These are phyloP conservation scores for Xylaria longipes DNA, from an alignment of 495 filamentous ascomycete genomes.

Conservation along the genomic window DNA sequence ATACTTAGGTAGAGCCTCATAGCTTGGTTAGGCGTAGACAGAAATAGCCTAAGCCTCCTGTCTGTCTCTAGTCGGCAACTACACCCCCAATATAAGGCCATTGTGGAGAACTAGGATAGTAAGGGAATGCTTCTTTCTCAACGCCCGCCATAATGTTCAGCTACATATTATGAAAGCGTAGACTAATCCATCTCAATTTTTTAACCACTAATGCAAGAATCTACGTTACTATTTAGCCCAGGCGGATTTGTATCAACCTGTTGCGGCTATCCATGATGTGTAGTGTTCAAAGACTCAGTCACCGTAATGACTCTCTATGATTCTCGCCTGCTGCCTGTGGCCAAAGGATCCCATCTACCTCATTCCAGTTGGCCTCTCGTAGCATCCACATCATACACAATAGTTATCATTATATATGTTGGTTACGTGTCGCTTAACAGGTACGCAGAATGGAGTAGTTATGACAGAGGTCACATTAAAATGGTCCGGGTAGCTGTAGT, in stretches of 20 bases:
- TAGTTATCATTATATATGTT: neutral
- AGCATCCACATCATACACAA: neutral
- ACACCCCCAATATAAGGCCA: no score
- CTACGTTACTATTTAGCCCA: neutral
- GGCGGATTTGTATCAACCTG: neutral
- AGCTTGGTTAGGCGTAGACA: no score
- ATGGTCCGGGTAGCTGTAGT: no score
- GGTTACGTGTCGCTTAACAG: neutral
- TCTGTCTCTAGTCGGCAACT: no score
- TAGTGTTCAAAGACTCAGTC: neutral
- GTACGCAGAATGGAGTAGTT: neutral
- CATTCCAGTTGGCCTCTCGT: neutral
- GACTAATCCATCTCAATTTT: neutral
- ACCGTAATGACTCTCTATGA: neutral
- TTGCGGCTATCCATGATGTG: neutral
- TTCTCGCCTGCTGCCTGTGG: neutral
- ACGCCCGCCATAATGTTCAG: neutral
- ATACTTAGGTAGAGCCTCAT: no score
- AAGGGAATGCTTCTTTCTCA: neutral
- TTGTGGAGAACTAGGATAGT: neutral
- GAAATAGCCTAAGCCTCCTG: no score
- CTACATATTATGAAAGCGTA: no score
- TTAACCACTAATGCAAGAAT: neutral
- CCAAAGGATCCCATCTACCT: neutral
- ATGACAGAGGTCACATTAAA: neutral